phyloP scores from a whole-genome alignment of 441 rosid species.

The Francoa sonchifolia region DNA sequence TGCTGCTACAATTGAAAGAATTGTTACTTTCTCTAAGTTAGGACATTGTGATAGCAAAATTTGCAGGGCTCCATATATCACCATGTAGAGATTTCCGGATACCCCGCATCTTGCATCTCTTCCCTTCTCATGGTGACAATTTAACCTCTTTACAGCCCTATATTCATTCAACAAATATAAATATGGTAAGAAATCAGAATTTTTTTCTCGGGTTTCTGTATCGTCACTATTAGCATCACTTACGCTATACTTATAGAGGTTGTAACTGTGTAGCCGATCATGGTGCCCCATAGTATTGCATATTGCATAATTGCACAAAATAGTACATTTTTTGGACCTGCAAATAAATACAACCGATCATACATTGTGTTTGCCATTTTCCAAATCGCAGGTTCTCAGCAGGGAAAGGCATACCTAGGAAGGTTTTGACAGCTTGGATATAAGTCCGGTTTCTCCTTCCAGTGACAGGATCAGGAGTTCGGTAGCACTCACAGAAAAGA shows the following conservation, averaged over 20 bases:
- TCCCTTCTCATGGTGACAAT: slow-evolving; percentile 15
- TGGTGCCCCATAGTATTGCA: slow-evolving; percentile 15
- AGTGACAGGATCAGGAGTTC: slow-evolving; percentile 20
- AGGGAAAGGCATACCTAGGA: slow-evolving; percentile 18
- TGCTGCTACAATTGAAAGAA: slow-evolving; percentile 17
- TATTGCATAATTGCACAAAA: slow-evolving; percentile 14
- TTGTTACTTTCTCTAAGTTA: slow-evolving; percentile 15
- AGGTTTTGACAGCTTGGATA: slow-evolving; percentile 15
- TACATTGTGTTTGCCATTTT: no score
- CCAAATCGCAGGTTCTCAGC: no score
- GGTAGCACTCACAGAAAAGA: slow-evolving; percentile 18
- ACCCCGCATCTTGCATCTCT: slow-evolving; percentile 6
- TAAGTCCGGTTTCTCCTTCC: slow-evolving; percentile 20
- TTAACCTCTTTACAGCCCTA: slow-evolving; percentile 19
- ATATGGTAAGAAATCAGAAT: no score
- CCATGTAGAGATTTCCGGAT: slow-evolving; percentile 17
- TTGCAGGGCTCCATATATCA: slow-evolving; percentile 16
- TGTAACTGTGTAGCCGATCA: slow-evolving; percentile 23
- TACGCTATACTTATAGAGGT: slow-evolving; percentile 17
- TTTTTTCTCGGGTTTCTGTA: no score
- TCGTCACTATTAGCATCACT: not conserved
- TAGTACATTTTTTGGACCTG: slow-evolving; percentile 16
- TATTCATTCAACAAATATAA: not conserved
- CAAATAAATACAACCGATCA: no score
- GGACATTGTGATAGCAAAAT: slow-evolving; percentile 20